phyloP scores from a whole-genome alignment of 1,139 yeast genomes.

The Blastobotrys proliferans region DNA sequence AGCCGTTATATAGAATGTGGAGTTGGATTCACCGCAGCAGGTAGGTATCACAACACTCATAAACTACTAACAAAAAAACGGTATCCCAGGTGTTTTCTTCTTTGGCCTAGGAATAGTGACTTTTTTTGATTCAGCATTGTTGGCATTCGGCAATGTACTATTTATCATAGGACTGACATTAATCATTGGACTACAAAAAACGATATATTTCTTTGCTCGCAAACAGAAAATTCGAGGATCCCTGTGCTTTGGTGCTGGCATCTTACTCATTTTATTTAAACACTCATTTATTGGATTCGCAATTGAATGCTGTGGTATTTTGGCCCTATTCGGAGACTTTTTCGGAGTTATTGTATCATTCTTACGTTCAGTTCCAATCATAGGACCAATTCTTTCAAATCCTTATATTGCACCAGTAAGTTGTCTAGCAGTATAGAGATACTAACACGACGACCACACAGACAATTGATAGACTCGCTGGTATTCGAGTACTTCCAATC shows the following conservation, averaged over 20 bases:
- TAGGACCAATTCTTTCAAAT: constrained; percentile 80
- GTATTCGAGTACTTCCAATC: constrained; percentile 61
- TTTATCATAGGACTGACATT: constrained; percentile 79
- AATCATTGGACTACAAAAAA: constrained; percentile 84
- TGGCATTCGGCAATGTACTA: constrained; percentile 81
- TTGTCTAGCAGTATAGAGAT: constrained; percentile 2
- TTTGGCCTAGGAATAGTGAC: constrained; percentile 80
- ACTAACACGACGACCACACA: constrained; percentile 14
- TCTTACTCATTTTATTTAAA: constrained; percentile 66
- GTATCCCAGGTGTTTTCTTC: constrained; percentile 51
- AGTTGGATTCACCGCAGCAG: constrained; percentile 89
- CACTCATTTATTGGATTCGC: constrained; percentile 81
- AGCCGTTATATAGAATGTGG: constrained; percentile 61
- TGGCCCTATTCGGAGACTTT: constrained; percentile 87
- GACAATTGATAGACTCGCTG: constrained; percentile 56
- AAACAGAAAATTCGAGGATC: constrained; percentile 87
- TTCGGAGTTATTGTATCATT: constrained; percentile 89
- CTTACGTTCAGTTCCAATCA: constrained; percentile 77
- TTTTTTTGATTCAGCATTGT: constrained; percentile 81
- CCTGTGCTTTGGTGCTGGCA: constrained; percentile 70
- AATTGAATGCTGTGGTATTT: constrained; percentile 80
- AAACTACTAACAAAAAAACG: constrained; percentile 13
- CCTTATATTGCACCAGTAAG: constrained; percentile 76
- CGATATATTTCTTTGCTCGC: constrained; percentile 77
- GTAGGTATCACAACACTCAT: constrained; percentile 30